These are phyloP conservation scores for Cordyceps militaris DNA, from an alignment of 2,329 filamentous ascomycete genomes.

Conservation along the genomic window DNA sequence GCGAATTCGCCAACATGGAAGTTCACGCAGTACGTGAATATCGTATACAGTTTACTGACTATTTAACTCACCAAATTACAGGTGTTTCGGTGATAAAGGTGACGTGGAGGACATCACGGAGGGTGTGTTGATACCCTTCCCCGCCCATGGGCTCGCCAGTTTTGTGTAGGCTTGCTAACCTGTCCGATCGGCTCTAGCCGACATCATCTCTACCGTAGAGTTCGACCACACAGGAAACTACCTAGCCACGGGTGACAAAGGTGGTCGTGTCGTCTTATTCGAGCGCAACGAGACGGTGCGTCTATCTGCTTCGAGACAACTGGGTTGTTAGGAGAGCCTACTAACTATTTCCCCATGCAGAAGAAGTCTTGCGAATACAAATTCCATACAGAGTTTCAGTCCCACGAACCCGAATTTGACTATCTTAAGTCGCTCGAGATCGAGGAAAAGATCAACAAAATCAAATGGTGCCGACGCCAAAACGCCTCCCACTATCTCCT, in stretches of 20 bases:
- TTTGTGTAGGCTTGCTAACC: slow-evolving; percentile 15
- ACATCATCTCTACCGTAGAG: slow-evolving; percentile 87
- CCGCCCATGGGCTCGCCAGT: slow-evolving; percentile 14
- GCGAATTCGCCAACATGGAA: slow-evolving; percentile 96
- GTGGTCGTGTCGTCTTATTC: slow-evolving; percentile 76
- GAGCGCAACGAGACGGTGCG: slow-evolving; percentile 92
- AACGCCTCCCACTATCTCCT: slow-evolving; percentile 97
- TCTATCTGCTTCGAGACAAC: slow-evolving; percentile 12
- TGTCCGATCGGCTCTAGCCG: slow-evolving; percentile 46
- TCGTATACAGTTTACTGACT: slow-evolving; percentile 2
- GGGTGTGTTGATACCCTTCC: slow-evolving; percentile 46
- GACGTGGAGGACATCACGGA: slow-evolving; percentile 99
- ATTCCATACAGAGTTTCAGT: slow-evolving; percentile 99
- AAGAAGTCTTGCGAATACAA: slow-evolving; percentile 99
- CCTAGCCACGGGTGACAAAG: slow-evolving; percentile 83
- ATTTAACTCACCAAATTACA: slow-evolving; percentile 32
- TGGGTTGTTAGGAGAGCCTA: not conserved
- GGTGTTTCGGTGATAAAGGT: slow-evolving; percentile 99
- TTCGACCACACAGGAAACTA: slow-evolving; percentile 89
- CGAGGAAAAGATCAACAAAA: slow-evolving; percentile 99
- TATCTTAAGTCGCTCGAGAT: slow-evolving; percentile 99
- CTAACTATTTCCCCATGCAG: slow-evolving; percentile 43
- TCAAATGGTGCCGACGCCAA: slow-evolving; percentile 98
- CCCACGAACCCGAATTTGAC: slow-evolving; percentile 98
- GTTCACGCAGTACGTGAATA: slow-evolving; percentile 84